Conservation (phyloP, 225 moss, liverwort and hornwort genomes). For the Rhytidiadelphus loreus region DNA sequence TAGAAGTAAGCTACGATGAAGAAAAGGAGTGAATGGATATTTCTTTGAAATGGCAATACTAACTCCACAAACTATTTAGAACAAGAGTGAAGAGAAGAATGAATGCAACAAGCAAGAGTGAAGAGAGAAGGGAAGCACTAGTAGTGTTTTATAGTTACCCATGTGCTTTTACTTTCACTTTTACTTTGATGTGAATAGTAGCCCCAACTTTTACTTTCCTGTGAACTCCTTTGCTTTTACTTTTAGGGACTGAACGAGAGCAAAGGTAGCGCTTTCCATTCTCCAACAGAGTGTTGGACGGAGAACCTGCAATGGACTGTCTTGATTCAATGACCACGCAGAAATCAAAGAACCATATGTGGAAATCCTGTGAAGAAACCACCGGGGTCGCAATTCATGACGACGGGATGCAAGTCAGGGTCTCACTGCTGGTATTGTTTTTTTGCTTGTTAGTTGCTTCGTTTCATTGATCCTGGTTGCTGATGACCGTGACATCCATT, state of each 20-base stretch:
- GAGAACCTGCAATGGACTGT: neutral
- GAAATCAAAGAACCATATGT: neutral
- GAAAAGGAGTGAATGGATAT: too few species aligned
- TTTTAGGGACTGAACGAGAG: too few species aligned
- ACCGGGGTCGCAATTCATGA: slow-evolving; percentile 67
- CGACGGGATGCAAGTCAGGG: slow-evolving; percentile 94
- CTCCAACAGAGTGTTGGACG: slow-evolving; percentile 28
- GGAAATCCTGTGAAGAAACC: slow-evolving; percentile 18
- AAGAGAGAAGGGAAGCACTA: slow-evolving; percentile 87
- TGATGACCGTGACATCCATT: neutral
- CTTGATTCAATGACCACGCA: neutral
- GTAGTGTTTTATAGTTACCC: too few species aligned
- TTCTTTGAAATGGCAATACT: too few species aligned
- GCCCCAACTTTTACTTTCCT: too few species aligned
- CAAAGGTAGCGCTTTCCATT: slow-evolving; percentile 39
- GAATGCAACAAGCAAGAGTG: too few species aligned
- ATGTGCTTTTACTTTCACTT: too few species aligned
- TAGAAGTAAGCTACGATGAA: too few species aligned
- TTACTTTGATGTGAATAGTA: too few species aligned
- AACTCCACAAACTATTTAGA: too few species aligned
- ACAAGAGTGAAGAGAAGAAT: too few species aligned
- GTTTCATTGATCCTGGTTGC: neutral
- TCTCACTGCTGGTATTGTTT: neutral
- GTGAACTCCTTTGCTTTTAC: too few species aligned
- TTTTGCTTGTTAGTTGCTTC: neutral